Base-by-base conservation (phyloP, 1,139 yeast genomes). In the Diutina rugosa region DNA sequence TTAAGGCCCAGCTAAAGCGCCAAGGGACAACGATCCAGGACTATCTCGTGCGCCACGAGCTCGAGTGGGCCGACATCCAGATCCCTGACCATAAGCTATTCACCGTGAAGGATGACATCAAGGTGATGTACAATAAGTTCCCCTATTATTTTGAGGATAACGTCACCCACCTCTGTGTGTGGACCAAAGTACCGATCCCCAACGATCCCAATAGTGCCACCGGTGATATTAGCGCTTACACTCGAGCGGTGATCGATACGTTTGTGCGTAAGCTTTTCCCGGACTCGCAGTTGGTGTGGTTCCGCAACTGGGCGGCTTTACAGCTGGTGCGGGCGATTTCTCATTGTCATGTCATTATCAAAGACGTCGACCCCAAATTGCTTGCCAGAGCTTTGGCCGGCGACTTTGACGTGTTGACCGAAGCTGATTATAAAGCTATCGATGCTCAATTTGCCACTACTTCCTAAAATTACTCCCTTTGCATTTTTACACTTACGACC, bases 141-240 rank as follows among this genome's bases (percentile, higher is more conserved):
- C 79, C 79, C 0, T 76, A 76, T 63, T 71, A 70, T 60, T 73
- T 76, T 59, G 74, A 69, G 21, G 54, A 58, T 0, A 69, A 69
- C 56, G 71, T 76, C 46, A 62, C 61, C 38, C 80, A 76, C 62
- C 65, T 75, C 57, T 76, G 80, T 59, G 69, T 75, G 38, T 76
- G 80, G 80, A 66, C 75, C 29, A 76, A 76, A 57, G 57, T 60
- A 21, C 59, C 63, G 14, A 63, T 66, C 16, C 56, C 55, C 5
- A 32, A 18, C 26, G 56, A 56, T 32, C 55, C 60, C 38, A 74
- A 77, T 72, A 72, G 71, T 74, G 78, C 82, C 78, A 82, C 78
- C 1, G 53, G 53, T 5, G 53, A 49, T 29, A 49, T 49, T 2
- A 29, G 41, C 10, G 9, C 26, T 9, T n/a, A 30, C 6, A 49